phyloP scores from a whole-genome alignment of 2,329 filamentous ascomycete species.

The Curvularia lunata region DNA sequence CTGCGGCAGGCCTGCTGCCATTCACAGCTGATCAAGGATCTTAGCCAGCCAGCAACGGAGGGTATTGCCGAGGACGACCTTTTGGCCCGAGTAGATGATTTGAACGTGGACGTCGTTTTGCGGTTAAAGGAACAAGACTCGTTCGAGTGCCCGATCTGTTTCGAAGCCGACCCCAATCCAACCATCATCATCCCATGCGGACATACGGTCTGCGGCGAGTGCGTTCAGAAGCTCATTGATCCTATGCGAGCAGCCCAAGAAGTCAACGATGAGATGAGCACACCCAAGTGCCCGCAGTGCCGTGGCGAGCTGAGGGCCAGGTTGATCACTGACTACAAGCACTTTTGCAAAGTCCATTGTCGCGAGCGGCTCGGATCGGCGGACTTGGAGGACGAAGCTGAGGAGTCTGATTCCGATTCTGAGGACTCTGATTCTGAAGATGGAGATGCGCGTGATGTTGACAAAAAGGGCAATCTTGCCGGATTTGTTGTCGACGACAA shows the following conservation, averaged over 20 bases:
- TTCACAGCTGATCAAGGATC: slow-evolving; percentile 72
- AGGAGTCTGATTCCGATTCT: slow-evolving; percentile 40
- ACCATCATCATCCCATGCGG: slow-evolving; percentile 83
- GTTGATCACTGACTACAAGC: slow-evolving; percentile 74
- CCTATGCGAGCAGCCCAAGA: slow-evolving; percentile 55
- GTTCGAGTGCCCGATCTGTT: slow-evolving; percentile 84
- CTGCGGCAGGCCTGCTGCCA: slow-evolving; percentile 84
- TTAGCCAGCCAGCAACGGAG: slow-evolving; percentile 69
- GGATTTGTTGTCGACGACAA: slow-evolving; percentile 64
- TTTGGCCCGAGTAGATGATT: slow-evolving; percentile 65
- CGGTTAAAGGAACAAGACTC: slow-evolving; percentile 66
- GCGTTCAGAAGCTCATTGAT: slow-evolving; percentile 72
- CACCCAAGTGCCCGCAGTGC: slow-evolving; percentile 76
- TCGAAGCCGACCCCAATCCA: slow-evolving; percentile 76
- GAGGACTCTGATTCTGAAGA: slow-evolving; percentile 41
- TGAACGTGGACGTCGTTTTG: slow-evolving; percentile 67
- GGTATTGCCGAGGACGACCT: slow-evolving; percentile 61
- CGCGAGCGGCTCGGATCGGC: slow-evolving; percentile 56
- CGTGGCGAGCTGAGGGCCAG: slow-evolving; percentile 69
- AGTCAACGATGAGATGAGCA: slow-evolving; percentile 61
- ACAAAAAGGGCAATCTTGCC: slow-evolving; percentile 49
- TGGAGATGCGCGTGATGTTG: slow-evolving; percentile 44
- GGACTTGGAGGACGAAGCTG: slow-evolving; percentile 27
- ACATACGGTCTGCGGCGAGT: slow-evolving; percentile 79
- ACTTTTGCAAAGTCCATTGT: slow-evolving; percentile 76